phyloP scores from a whole-genome alignment of 2,329 filamentous ascomycete genomes.

The Emericellopsis atlantica region DNA sequence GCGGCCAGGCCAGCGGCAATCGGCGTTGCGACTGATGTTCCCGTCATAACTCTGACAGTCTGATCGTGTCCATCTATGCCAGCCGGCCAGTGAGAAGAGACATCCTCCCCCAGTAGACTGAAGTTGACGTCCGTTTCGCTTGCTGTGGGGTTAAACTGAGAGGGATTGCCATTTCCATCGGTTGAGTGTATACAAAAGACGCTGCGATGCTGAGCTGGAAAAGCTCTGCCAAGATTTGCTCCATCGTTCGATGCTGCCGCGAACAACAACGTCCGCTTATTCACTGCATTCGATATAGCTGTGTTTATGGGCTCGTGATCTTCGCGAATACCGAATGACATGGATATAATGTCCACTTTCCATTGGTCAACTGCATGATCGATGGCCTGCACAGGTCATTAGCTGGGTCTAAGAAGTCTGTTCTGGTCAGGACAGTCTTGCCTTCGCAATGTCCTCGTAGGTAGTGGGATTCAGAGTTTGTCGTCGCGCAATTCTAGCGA shows the following conservation, averaged over 20 bases:
- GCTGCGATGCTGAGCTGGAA: constrained; percentile 3
- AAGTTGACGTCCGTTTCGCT: constrained; percentile 1
- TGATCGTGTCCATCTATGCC: not conserved
- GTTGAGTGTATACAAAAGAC: constrained; percentile 8
- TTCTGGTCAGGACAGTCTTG: not conserved
- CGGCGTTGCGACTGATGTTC: constrained; percentile 7
- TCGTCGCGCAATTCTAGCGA: constrained; percentile 3
- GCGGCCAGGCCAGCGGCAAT: constrained; percentile 6
- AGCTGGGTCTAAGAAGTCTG: not conserved
- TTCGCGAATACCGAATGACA: constrained; percentile 8
- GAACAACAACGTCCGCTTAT: constrained; percentile 4
- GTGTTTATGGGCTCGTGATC: constrained; percentile 1
- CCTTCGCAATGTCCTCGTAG: constrained; percentile 1
- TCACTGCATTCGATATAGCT: constrained; percentile 1
- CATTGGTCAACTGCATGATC: constrained; percentile 3
- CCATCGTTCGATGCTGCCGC: constrained; percentile 7
- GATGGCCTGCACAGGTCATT: constrained; percentile 5
- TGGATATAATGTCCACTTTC: constrained; percentile 9
- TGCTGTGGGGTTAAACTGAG: constrained; percentile 6
- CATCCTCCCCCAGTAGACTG: constrained; percentile 3
- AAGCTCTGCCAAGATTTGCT: constrained; percentile 4
- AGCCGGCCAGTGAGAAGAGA: constrained; percentile 4
- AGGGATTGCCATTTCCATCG: constrained; percentile 4
- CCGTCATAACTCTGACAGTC: not conserved
- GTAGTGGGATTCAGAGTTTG: not conserved